Evolutionary conservation across 2,329 filamentous ascomycete genomes (phyloP), one percentile per base, ranked within the genome.

Genomic region (Karstenula rhodostoma): DNA sequence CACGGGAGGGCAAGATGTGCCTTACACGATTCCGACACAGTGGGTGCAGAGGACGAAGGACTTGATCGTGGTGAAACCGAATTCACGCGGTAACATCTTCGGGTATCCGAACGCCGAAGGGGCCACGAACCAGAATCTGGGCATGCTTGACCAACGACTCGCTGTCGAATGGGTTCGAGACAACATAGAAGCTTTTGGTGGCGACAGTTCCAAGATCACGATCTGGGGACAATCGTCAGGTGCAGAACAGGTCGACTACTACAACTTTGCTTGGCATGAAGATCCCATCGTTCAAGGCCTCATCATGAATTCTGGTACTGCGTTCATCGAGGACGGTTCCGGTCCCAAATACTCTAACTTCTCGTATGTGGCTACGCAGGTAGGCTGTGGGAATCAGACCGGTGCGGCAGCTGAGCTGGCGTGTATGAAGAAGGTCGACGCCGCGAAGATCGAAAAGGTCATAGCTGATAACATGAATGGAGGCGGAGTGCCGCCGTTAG

Each of bases 261-360:
- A 80, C 32, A 72, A 78, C 0, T 84, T 82, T 50, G 78, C 82
- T 0, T 83, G 78, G 50, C 59, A 57, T 7, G 50, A 78, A 0
- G 79, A 84, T 32, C 81, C 83, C 22, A 84, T 85, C 19, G 77
- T 76, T 37, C 66, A 73, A 7, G 81, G 74, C 9, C 68, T 82
- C n/a, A 80, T 84, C 61, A 72, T 79, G 9, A 71, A 78, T 27
- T 65, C 63, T 8, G 63, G 60, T 12, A 65, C 63, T 22, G 27
- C 47, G 10, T 52, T 56, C 57, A 56, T 48, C 23, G 55, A 46
- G 23, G n/a, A 43, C 43, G 43, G 32, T 29, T 27, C 32, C 17
- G 50, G 42, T 25, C 49, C 49, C 9, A 49, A 40, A 17, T 56
- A 57, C 40, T 65, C 63, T 8, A 63, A 65, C 43, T 65, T 65